These are phyloP conservation scores for Exidia glandulosa DNA, from an alignment of 768 basidiomycete genomes.

Conservation along the genomic window DNA sequence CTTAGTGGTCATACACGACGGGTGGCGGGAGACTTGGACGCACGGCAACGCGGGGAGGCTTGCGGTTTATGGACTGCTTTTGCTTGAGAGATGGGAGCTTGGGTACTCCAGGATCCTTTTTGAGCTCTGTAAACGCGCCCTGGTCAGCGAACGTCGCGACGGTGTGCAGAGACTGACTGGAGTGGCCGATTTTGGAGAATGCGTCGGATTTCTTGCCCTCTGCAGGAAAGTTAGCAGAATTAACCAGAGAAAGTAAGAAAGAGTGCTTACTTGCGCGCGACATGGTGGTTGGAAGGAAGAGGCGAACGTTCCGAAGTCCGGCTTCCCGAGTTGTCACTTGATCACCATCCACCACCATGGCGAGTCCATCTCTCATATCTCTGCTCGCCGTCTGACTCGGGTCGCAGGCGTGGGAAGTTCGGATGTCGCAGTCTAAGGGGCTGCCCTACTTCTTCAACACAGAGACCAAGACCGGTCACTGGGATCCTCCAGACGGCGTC, in stretches of 20 bases:
- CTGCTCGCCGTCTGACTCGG: background rate
- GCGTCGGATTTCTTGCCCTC: background rate
- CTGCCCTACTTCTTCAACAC: conserved; percentile 85
- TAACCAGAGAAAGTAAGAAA: background rate
- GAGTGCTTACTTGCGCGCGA: background rate
- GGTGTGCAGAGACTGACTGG: background rate
- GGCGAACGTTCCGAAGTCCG: background rate
- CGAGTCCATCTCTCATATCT: background rate
- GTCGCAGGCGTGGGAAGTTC: conserved; percentile 60
- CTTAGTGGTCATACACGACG: background rate
- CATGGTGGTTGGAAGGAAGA: background rate
- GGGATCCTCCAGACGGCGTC: conserved; percentile 63
- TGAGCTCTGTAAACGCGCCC: conserved; percentile 42
- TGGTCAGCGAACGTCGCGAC: background rate
- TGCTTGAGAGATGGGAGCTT: conserved; percentile 65
- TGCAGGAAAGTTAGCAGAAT: background rate
- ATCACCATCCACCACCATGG: background rate
- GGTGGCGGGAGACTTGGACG: background rate
- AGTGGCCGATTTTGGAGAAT: background rate
- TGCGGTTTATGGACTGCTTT: conserved; percentile 15
- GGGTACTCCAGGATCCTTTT: conserved; percentile 84
- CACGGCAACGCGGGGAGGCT: conserved; percentile 7
- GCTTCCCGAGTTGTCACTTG: background rate
- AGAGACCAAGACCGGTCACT: conserved; percentile 56
- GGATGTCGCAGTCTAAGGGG: conserved; percentile 65